Evolutionary conservation across 2,329 filamentous ascomycete genomes (phyloP), one percentile per base, ranked within the genome.

Genomic region (Paraconiothyrium sp.): DNA sequence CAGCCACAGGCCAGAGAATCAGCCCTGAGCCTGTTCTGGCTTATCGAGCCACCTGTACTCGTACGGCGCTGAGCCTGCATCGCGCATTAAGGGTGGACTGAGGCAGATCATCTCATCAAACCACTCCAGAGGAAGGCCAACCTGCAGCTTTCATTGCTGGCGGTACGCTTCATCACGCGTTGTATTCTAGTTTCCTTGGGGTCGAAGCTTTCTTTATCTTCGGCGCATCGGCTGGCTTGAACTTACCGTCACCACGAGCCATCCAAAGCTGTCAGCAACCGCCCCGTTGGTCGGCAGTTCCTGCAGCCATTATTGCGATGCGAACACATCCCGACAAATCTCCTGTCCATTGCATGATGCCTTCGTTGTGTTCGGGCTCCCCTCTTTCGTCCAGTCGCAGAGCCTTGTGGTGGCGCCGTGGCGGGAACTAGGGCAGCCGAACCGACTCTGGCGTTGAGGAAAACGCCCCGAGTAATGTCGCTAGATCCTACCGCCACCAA

Each of bases 401-500:
- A 55, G 39, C 37, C 24, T 55, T 22, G 52, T 34, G 39, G 27
- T 14, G 10, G 37, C 51, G 50, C 39, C 1, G 16, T 41, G 39
- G 39, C 39, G 39, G 51, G 24, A 43, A 4, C 39, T 32, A 55
- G 39, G 39, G 27, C 52, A 55, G 52, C 27, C 27, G 52, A 55
- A 44, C 52, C 39, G 52, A 55, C 27, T 30, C 16, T 37, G 54
- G 32, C 32, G 43, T 37, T 32, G 54, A 51, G 14, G 35, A 51
- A 46, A 39, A 43, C 57, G 30, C 52, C 50, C 39, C 48, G 49
- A 35, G 54, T 63, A 56, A 57, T 48, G n/a, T 57, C 57, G 37
- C 57, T 46, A 52, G 50, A 30, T 57, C 48, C 51, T 64, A 13
- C 46, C 41, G 20, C n/a, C 22, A 54, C 39, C 14, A 61, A 66